Evolutionary conservation across 2,329 filamentous ascomycete genomes (phyloP), one percentile per base, ranked within the genome.

Genomic region (Ophiostoma himal-ulmi): DNA sequence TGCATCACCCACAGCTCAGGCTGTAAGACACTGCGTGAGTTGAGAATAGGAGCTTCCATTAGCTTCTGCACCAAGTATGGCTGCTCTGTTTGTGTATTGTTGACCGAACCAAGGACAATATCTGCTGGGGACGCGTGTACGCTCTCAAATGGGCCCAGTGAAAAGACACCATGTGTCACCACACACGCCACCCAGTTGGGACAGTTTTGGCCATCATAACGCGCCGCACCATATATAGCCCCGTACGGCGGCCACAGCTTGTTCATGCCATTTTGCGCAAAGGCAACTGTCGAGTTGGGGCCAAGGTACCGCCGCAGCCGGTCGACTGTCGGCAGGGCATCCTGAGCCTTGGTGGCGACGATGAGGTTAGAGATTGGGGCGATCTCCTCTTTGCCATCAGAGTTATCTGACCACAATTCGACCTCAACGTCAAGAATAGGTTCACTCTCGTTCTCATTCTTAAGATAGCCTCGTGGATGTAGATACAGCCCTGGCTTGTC

Each of bases 221-320:
- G 79, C 69, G 79, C 76, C 1, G 75, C 73, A 48, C 78, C 77
- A 75, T 86, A 87, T 1, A 76, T 71, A 4, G 75, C 74, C 2
- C 84, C 84, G 68, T 82, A 77, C 8, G 85, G 85, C 34, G 85
- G 84, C 85, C 85, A 87, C 20, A 86, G 77, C 73, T 82, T 83
- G 41, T 91, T 93, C 87, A 97, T 91, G 66, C 94, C 94, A 75
- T 97, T 97, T 75, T 97, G 94, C 34, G 92, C 81, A 75, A 97
- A 91, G 14, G 90, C 83, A n/a, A 97, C 86, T 0, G 91, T 91
- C n/a, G 89, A 92, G 3, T 83, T 79, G 3, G 81, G 78, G 73
- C 88, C 84, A 2, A 89, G 84, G 69, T 96, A 86, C 0, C 85
- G 79, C 7, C 85, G 81, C 17, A 97, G 79, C 22, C 81, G 77